phyloP scores from a whole-genome alignment of 1,139 yeast species.

The Kodamaea ohmeri region DNA sequence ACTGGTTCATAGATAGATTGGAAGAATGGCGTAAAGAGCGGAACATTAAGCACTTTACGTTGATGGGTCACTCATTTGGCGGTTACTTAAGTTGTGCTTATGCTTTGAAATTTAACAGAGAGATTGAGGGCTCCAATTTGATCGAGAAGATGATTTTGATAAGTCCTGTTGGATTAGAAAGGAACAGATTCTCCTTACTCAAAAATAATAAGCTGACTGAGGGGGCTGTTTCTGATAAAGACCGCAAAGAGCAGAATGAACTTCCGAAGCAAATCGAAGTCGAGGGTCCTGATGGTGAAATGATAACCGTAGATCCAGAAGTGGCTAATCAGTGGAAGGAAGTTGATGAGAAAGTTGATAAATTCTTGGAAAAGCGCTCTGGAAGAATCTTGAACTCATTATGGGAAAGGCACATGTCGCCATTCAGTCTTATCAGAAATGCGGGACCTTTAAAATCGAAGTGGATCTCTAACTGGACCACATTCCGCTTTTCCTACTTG shows the following conservation, averaged over 20 bases:
- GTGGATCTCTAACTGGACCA: slow-evolving; percentile 41
- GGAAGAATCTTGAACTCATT: slow-evolving; percentile 26
- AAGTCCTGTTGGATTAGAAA: slow-evolving; percentile 48
- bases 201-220: neutral
- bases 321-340: slow-evolving; percentile 6
- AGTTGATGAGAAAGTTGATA: slow-evolving; percentile 11
- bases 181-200: slow-evolving; percentile 28
- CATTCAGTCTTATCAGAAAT: slow-evolving; percentile 36
- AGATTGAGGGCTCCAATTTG: slow-evolving; percentile 18
- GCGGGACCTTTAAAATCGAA: slow-evolving; percentile 40
- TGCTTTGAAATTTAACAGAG: slow-evolving; percentile 57
- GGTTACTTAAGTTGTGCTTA: slow-evolving; percentile 83
- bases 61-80: slow-evolving; percentile 92
- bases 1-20: slow-evolving; percentile 75
- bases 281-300: neutral
- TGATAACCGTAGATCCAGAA: neutral
- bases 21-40: slow-evolving; percentile 76
- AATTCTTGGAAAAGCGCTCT: slow-evolving; percentile 17
- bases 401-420: slow-evolving; percentile 42
- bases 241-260: slow-evolving; percentile 4
- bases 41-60: slow-evolving; percentile 55
- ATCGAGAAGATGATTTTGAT: slow-evolving; percentile 41
- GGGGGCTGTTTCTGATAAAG: slow-evolving; percentile 4
- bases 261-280: slow-evolving; percentile 1
- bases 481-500: slow-evolving; percentile 37